Conservation (phyloP, 768 basidiomycete species). For the Auriculariales sp. region DNA sequence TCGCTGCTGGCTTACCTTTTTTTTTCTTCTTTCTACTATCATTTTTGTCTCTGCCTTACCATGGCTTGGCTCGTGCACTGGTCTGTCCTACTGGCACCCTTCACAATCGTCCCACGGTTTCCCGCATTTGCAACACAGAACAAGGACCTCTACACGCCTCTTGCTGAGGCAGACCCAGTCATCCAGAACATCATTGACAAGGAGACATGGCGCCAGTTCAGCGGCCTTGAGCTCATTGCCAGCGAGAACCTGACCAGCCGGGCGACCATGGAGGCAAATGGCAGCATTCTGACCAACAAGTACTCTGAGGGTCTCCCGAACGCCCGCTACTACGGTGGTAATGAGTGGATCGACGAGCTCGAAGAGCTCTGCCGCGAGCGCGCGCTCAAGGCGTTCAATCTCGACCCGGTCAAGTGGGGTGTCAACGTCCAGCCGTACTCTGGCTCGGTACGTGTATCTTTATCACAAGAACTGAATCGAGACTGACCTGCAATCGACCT, state of each 20-base stretch:
- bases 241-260: constrained; percentile 98
- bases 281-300: constrained; percentile 97
- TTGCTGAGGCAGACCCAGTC: constrained; percentile 86
- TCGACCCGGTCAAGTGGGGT: constrained; percentile 87
- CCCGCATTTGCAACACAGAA: no score
- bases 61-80: no score
- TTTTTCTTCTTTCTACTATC: no score
- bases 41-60: no score
- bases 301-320: constrained; percentile 99
- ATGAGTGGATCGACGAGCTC: constrained; percentile 95
- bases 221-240: constrained; percentile 95
- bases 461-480: not conserved
- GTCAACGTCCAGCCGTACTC: constrained; percentile 99
- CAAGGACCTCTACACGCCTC: constrained; percentile 75
- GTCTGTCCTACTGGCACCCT: no score
- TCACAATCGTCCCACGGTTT: no score
- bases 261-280: constrained; percentile 96
- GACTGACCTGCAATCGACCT: constrained; percentile 6
- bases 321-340: constrained; percentile 94
- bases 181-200: constrained; percentile 97
- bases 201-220: constrained; percentile 97
- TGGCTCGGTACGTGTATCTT: constrained; percentile 47
- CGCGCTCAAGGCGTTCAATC: constrained; percentile 89
- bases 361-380: constrained; percentile 90
- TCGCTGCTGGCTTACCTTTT: no score